phyloP scores from a whole-genome alignment of 1,284 basidiomycete species.

The Boletellus deceptivus region DNA sequence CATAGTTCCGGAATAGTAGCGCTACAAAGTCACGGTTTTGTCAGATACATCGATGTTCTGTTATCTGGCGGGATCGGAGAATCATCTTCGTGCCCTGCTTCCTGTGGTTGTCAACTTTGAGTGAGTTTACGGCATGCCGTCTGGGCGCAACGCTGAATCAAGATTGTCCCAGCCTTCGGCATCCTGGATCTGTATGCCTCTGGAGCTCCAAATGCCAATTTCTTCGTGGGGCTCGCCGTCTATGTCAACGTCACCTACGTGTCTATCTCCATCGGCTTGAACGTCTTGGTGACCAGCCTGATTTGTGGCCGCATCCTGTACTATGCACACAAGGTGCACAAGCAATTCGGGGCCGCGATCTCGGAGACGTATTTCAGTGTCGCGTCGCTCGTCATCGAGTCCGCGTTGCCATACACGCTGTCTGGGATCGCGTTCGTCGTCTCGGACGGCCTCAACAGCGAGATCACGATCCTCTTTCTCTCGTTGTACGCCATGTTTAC shows the following conservation, averaged over 20 bases:
- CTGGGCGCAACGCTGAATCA: not conserved
- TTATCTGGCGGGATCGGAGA: constrained; percentile 10
- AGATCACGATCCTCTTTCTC: constrained; percentile 10
- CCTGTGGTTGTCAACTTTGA: constrained; percentile 13
- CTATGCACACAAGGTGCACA: not conserved
- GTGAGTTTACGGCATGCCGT: constrained; percentile 2
- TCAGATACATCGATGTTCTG: constrained; percentile 13
- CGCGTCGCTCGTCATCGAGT: constrained; percentile 11
- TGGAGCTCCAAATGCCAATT: constrained; percentile 7
- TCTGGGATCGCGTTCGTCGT: constrained; percentile 15
- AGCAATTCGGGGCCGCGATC: not conserved
- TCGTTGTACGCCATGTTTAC: constrained; percentile 19
- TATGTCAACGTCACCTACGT: constrained; percentile 13
- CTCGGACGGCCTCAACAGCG: constrained; percentile 6
- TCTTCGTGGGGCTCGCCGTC: constrained; percentile 11
- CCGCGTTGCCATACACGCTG: constrained; percentile 13
- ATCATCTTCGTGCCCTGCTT: constrained; percentile 11
- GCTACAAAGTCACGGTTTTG: no score
- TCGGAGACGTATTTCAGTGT: constrained; percentile 2
- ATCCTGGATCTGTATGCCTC: constrained; percentile 9
- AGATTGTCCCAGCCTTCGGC: constrained; percentile 3
- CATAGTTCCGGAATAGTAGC: not conserved
- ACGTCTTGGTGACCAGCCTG: constrained; percentile 11
- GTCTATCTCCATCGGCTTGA: constrained; percentile 10
- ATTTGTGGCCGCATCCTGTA: constrained; percentile 12